Conservation (phyloP, 1,284 basidiomycete species). For the Cutaneotrichosporon dermatis region DNA sequence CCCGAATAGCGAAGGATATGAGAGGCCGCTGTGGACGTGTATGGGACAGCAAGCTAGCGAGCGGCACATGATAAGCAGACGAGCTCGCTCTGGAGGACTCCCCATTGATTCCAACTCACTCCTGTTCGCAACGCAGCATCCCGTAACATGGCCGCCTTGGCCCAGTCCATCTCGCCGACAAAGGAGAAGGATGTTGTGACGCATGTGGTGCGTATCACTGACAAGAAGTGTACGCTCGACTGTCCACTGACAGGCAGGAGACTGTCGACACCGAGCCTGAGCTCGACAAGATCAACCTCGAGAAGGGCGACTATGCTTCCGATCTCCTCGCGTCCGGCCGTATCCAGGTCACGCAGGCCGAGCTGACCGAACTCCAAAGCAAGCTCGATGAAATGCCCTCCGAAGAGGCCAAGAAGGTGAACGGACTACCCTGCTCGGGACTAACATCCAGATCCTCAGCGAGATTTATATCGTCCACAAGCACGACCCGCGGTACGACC, state of each 20-base stretch:
- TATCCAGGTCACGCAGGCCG: constrained; percentile 12
- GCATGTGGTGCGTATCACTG: constrained; percentile 1
- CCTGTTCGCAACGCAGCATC: not conserved
- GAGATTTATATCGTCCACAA: constrained; percentile 11
- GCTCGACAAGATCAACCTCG: not conserved
- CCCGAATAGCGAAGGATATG: too few species aligned
- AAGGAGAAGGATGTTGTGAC: constrained; percentile 4
- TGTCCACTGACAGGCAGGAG: not conserved
- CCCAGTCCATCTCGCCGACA: not conserved
- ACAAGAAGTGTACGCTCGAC: not conserved
- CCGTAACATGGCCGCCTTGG: not conserved
- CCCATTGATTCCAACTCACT: too few species aligned
- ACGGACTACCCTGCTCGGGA: not conserved
- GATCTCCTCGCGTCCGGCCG: constrained; percentile 10
- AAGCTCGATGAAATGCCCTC: constrained; percentile 11
- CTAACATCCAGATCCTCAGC: constrained; percentile 2
- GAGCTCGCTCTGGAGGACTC: too few species aligned
- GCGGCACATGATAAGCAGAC: too few species aligned
- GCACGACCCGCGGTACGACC: constrained; percentile 16
- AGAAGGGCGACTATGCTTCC: constrained; percentile 3
- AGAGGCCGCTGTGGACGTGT: too few species aligned
- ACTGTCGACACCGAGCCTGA: not conserved
- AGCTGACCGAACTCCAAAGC: constrained; percentile 9
- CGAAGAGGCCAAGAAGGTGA: constrained; percentile 8
- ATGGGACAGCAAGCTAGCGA: too few species aligned